These are phyloP conservation scores for Colletotrichum neosansevieriae DNA, from an alignment of 2,329 filamentous ascomycete genomes.

Conservation along the genomic window DNA sequence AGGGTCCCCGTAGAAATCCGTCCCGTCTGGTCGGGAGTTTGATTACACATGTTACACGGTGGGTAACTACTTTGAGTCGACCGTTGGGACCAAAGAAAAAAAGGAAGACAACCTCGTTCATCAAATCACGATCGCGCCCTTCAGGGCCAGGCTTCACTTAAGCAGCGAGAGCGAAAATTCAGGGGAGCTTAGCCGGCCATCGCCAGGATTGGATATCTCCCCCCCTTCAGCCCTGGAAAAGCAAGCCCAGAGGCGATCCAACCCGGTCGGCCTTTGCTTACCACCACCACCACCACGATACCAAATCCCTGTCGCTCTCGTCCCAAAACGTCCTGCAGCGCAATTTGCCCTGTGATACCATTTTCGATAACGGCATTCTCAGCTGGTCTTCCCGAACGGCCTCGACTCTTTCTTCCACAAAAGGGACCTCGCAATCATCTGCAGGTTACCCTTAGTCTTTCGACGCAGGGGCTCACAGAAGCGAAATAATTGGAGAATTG, in stretches of 20 bases:
- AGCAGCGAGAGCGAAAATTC: background rate
- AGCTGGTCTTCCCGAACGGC: slow-evolving; percentile 1
- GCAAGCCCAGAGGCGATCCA: slow-evolving; percentile 20
- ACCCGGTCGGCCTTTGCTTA: background rate
- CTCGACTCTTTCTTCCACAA: slow-evolving; percentile 1
- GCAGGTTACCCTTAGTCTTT: slow-evolving; percentile 5
- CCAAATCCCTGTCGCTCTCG: background rate
- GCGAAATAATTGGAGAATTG: slow-evolving; percentile 28
- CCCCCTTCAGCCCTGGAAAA: no score
- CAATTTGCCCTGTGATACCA: slow-evolving; percentile 31
- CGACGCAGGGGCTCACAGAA: slow-evolving; percentile 3
- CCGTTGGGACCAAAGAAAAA: background rate
- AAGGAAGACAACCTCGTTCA: slow-evolving; percentile 6
- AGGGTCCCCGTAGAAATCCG: slow-evolving; percentile 14
- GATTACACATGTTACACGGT: slow-evolving; percentile 29
- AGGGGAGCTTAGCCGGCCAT: slow-evolving; percentile 3
- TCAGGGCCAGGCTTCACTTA: no score
- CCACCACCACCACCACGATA: background rate
- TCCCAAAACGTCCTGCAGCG: slow-evolving; percentile 6
- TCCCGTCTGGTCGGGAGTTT: slow-evolving; percentile 29
- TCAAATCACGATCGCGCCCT: background rate
- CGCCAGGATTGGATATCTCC: slow-evolving; percentile 7
- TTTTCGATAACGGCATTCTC: slow-evolving; percentile 26
- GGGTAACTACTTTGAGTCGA: background rate
- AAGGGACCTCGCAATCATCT: slow-evolving; percentile 24